Conservation (phyloP, 352 stramenopile species). For the Phytophthora sojae region DNA sequence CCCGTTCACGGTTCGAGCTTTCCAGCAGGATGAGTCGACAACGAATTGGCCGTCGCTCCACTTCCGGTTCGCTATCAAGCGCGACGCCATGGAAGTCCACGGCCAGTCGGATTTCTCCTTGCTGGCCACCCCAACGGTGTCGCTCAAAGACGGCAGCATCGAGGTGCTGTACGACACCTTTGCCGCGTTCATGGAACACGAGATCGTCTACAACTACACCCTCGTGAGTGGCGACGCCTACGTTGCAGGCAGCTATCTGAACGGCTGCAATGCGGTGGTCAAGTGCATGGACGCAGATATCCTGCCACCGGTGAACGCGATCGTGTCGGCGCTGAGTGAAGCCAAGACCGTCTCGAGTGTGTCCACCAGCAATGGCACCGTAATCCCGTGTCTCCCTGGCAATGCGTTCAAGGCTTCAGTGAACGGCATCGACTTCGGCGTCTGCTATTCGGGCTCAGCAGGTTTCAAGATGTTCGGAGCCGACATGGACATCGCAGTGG, state of each 20-base stretch:
- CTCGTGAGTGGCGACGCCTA: constrained; percentile 39
- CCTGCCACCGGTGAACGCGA: constrained; percentile 36
- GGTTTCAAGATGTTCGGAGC: constrained; percentile 38
- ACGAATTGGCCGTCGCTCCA: constrained; percentile 30
- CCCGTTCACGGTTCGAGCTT: neutral
- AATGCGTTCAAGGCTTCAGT: constrained; percentile 41
- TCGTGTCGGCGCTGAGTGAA: constrained; percentile 28
- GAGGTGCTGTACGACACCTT: constrained; percentile 46
- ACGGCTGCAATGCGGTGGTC: constrained; percentile 3
- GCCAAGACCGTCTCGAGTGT: constrained; percentile 22
- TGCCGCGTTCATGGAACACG: constrained; percentile 28
- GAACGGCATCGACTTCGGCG: constrained; percentile 41
- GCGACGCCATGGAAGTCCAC: constrained; percentile 35
- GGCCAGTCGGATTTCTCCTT: constrained; percentile 41
- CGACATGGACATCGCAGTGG: constrained; percentile 43
- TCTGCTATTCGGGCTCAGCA: constrained; percentile 38
- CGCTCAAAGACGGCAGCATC: neutral
- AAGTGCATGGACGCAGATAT: constrained; percentile 25
- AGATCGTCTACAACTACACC: constrained; percentile 35
- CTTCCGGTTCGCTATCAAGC: constrained; percentile 45
- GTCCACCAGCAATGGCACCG: constrained; percentile 13
- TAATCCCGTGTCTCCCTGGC: constrained; percentile 31
- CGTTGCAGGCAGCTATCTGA: constrained; percentile 9
- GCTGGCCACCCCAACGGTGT: constrained; percentile 38
- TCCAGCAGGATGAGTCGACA: constrained; percentile 5